phyloP scores from a whole-genome alignment of 2,329 filamentous ascomycete species.

The Colletotrichum melonis region DNA sequence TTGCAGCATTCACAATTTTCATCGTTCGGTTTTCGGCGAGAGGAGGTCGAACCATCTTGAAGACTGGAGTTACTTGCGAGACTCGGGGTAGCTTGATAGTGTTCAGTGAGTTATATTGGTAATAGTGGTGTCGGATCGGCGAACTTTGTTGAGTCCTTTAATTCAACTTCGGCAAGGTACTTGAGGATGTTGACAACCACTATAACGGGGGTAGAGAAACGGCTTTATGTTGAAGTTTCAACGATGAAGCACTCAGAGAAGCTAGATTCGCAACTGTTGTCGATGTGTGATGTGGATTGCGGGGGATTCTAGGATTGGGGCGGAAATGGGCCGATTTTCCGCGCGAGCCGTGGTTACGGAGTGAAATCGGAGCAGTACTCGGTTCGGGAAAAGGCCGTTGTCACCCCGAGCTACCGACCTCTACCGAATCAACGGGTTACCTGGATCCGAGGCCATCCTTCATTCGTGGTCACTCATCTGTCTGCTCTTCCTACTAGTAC shows the following conservation, averaged over 20 bases:
- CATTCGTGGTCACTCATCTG: neutral
- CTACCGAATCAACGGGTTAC: neutral
- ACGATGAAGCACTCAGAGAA: neutral
- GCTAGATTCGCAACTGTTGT: neutral
- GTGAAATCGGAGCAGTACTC: neutral
- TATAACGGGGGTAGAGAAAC: neutral
- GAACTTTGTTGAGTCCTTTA: neutral
- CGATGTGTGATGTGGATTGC: neutral
- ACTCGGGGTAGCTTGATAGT: neutral
- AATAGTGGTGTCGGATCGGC: neutral
- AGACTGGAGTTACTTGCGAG: neutral
- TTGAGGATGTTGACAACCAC: no score
- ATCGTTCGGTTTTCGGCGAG: neutral
- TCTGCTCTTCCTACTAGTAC: neutral
- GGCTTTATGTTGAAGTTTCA: neutral
- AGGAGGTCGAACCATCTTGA: neutral
- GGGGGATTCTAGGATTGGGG: neutral
- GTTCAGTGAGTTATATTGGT: neutral
- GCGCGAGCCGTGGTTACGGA: neutral
- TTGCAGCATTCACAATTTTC: slow-evolving; percentile 64
- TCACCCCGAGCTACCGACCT: neutral
- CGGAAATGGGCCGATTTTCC: neutral
- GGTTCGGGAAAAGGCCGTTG: neutral
- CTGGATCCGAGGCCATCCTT: slow-evolving; percentile 1
- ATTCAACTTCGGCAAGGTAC: no score